Evolutionary conservation across 2,329 filamentous ascomycete genomes (phyloP).

Genomic region (Lachnellula subtilissima): DNA sequence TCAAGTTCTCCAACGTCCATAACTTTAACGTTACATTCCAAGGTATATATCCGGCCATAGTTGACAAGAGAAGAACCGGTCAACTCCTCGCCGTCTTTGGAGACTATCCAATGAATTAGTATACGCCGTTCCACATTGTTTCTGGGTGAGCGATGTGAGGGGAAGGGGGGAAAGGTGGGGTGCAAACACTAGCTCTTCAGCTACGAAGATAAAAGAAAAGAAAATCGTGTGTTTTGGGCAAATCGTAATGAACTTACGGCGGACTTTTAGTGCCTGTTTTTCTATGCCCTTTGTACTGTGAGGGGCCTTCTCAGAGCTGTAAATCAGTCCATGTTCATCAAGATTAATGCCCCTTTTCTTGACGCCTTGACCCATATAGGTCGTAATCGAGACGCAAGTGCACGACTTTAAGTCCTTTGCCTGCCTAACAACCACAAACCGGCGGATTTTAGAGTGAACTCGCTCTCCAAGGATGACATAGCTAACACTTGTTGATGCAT

Average conservation of each 20-base stretch:
- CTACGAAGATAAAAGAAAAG: no score
- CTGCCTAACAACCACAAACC: conserved; percentile 22
- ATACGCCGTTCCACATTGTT: no score
- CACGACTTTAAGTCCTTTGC: conserved; percentile 4
- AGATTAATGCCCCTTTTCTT: conserved; percentile 21
- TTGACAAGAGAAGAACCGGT: conserved; percentile 1
- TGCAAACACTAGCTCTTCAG: no score
- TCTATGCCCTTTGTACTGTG: conserved; percentile 8
- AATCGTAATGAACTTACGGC: no score
- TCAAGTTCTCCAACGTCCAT: background rate
- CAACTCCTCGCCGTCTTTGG: no score
- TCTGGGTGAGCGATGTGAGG: no score
- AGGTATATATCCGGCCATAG: conserved; percentile 13
- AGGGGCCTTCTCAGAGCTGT: conserved; percentile 4
- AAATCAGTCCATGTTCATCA: conserved; percentile 21
- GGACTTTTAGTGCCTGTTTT: conserved; percentile 13
- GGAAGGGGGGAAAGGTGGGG: no score
- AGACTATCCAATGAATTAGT: no score
- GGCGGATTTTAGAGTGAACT: conserved; percentile 18
- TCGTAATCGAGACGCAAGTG: conserved; percentile 20
- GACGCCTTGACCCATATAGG: conserved; percentile 9
- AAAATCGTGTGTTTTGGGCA: no score
- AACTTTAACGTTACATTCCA: conserved; percentile 4
- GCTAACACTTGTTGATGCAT: conserved; percentile 10
- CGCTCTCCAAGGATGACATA: conserved; percentile 13